phyloP scores from a whole-genome alignment of 371 early-diverging fungal genomes.

The Lichtheimia ornata region DNA sequence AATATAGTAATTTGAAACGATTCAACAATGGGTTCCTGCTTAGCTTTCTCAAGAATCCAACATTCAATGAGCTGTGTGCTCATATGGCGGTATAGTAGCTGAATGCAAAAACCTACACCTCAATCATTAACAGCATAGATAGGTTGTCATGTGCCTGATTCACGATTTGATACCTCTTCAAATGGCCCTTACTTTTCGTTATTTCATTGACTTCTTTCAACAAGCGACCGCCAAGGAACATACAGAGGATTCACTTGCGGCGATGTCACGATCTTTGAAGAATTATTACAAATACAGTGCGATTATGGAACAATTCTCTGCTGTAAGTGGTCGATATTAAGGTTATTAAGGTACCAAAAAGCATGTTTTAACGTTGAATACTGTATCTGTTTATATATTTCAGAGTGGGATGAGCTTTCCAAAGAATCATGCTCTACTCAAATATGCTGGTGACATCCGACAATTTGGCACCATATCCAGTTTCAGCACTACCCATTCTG shows the following conservation, averaged over 20 bases:
- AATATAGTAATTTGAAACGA: not conserved
- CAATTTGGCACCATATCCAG: not conserved
- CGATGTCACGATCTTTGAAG: not conserved
- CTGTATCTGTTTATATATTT: too few relatives aligned
- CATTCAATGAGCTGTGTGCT: constrained; percentile 2
- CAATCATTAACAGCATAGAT: not conserved
- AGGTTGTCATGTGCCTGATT: not conserved
- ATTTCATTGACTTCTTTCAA: constrained; percentile 8
- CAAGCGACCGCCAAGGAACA: constrained; percentile 8
- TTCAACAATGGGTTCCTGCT: constrained; percentile 4
- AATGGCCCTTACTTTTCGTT: not conserved
- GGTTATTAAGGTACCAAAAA: too few relatives aligned
- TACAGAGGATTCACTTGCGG: not conserved
- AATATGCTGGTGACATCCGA: constrained; percentile 6
- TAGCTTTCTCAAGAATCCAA: constrained; percentile 6
- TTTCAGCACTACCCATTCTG: constrained; percentile 4
- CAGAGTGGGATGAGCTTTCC: not conserved
- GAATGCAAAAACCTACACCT: not conserved
- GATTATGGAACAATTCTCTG: constrained; percentile 1
- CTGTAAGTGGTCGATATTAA: not conserved
- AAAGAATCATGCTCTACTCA: constrained; percentile 6
- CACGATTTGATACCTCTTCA: constrained; percentile 1
- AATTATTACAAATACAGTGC: constrained; percentile 3
- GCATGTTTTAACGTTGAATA: not conserved
- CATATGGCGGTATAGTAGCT: constrained; percentile 4